Percentiles rank a stretch among this genome's conserved stretches.
Evolutionary conservation across 306 rosid genomes (phyloP).

Genomic region (Prunus dulcis): DNA sequence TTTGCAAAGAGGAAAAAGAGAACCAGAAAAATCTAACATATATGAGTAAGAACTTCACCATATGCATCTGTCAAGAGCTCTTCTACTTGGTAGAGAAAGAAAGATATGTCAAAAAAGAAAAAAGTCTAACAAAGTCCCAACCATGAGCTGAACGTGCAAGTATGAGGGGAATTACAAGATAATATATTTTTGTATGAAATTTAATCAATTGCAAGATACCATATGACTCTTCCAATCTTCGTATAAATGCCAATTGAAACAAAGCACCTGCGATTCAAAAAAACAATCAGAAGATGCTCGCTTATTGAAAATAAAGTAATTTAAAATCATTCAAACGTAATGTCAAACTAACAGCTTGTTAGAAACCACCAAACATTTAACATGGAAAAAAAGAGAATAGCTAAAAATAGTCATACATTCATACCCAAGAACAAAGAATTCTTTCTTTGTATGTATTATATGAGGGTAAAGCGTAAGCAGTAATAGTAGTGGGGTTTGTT

Average conservation of each 20-base stretch:
- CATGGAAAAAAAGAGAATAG: no score
- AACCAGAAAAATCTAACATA: neutral
- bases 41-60: neutral
- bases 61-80: neutral
- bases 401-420: no score
- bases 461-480: no score
- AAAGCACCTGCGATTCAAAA: conserved; percentile 68
- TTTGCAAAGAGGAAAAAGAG: neutral
- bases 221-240: conserved; percentile 79
- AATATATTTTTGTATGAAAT: conserved; percentile 3
- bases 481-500: no score
- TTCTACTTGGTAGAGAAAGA: neutral
- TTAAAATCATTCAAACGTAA: neutral
- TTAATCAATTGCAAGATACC: conserved; percentile 37
- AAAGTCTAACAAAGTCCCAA: neutral
- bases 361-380: no score
- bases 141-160: neutral
- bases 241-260: conserved; percentile 82
- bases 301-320: neutral
- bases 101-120: neutral
- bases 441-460: no score
- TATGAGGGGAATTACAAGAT: neutral
- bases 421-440: no score
- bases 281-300: neutral
- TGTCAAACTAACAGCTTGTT: neutral